phyloP scores from a whole-genome alignment of 2,329 filamentous ascomycete genomes.

The Fusarium bulbicola region DNA sequence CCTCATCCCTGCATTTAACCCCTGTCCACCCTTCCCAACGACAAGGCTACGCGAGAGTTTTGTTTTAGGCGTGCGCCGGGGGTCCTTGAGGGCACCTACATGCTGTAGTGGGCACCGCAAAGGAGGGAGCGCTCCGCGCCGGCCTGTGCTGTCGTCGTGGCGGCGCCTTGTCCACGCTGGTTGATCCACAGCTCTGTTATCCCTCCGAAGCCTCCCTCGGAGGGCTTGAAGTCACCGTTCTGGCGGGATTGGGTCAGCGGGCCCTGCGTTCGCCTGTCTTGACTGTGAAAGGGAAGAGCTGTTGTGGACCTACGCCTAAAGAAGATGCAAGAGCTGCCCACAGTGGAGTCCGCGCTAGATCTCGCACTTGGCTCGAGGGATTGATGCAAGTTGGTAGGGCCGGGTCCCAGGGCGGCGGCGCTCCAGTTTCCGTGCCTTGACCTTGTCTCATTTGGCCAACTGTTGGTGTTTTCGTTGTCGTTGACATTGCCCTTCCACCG shows the following conservation, averaged over 20 bases:
- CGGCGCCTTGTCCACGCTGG: conserved; percentile 39
- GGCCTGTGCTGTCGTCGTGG: conserved; percentile 43
- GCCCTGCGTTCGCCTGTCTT: conserved; percentile 26
- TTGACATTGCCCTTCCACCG: conserved; percentile 20
- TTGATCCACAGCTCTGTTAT: conserved; percentile 32
- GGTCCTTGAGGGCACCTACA: conserved; percentile 5
- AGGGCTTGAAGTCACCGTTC: conserved; percentile 33
- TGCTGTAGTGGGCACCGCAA: background rate
- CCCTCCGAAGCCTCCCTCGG: conserved; percentile 37
- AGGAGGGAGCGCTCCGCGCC: conserved; percentile 35
- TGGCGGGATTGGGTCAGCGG: conserved; percentile 26
- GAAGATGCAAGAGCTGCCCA: conserved; percentile 32
- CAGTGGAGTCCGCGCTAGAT: conserved; percentile 28
- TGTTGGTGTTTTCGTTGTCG: conserved; percentile 18
- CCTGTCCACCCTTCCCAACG: conserved; percentile 33
- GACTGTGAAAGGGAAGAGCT: conserved; percentile 27
- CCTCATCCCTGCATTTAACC: conserved; percentile 35
- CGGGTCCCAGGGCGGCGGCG: conserved; percentile 36
- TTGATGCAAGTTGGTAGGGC: conserved; percentile 38
- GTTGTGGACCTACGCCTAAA: conserved; percentile 23
- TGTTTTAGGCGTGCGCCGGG: conserved; percentile 35
- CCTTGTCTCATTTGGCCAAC: conserved; percentile 19
- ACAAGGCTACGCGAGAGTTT: conserved; percentile 43
- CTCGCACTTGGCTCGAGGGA: conserved; percentile 38
- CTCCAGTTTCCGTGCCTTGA: conserved; percentile 12